Base-by-base conservation (phyloP, 2,329 filamentous ascomycete genomes). In the Exophiala bonariae region DNA sequence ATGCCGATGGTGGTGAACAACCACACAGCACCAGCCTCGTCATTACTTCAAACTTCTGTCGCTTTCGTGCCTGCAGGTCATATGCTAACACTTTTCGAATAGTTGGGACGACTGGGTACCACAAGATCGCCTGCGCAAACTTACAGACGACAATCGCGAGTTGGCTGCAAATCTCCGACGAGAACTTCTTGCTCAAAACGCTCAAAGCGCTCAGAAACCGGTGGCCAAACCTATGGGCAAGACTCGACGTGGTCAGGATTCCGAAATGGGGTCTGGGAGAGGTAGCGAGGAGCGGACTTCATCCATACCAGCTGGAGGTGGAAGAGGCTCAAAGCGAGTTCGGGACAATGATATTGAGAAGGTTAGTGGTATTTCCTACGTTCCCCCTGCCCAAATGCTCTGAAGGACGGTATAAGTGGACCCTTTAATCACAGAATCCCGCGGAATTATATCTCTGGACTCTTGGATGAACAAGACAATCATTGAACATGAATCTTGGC, bases 81-180 rank as follows among this genome's bases (percentile, higher is more conserved):
- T 18, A 36, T 31, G 18, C 39, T 36, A 22, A n/a, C 4, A 45
- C 17, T 43, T 33, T 19, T 39, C 23, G 9, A 38, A 56, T 63
- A 87, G 84, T 54, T 99, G 93, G 93, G 93, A 99, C 73, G 93
- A 99, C 73, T 97, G 92, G 92, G 93, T 97, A 35, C 82, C 88
- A 17, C 85, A 90, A 69, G 92, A 97, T 67, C 88, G 93, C 58
- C 85, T 99, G 52, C 86, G 91, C 64, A 96, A 96, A 72, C 86
- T 92, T 66, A 96, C 85, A 41, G 89, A 95, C 47, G 93, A 97
- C 71, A 96, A 97, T 72, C 88, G 89, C 64, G 89, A 95, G 65
- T 80, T 99, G 30, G 90, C 92, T 17, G 64, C 68, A 31, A 72
- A 71, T 45, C 64, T 76, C 36, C 68, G 70, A 54, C 66, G 65